phyloP scores from a whole-genome alignment of 108 stramenopile species.

The Thalassiosira profunda region DNA sequence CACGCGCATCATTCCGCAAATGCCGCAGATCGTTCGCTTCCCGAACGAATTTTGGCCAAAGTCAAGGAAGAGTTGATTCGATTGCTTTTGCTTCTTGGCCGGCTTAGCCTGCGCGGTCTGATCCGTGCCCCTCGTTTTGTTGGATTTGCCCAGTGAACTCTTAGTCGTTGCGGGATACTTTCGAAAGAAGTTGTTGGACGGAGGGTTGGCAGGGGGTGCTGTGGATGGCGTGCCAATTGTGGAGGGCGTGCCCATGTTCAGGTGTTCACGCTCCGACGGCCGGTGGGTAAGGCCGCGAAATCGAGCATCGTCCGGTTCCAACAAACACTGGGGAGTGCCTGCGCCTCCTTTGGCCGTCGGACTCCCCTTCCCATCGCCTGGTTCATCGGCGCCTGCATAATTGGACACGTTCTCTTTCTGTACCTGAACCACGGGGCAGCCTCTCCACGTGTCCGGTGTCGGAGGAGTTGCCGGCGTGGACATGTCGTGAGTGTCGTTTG shows the following conservation, averaged over 20 bases:
- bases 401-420: too few relatives aligned
- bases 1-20: constrained; percentile 78
- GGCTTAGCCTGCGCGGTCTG: constrained; percentile 13
- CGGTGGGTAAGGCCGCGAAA: constrained; percentile 55
- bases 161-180: constrained; percentile 12
- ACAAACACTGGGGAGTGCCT: not conserved
- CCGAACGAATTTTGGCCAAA: constrained; percentile 81
- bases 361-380: not conserved
- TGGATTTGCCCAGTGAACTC: constrained; percentile 34
- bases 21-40: constrained; percentile 58
- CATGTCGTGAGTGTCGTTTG: constrained; percentile 2
- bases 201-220: not conserved
- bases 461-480: constrained; percentile 3
- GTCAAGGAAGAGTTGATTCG: constrained; percentile 77
- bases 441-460: constrained; percentile 11
- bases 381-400: too few relatives aligned
- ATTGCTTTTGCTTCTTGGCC: not conserved
- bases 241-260: not conserved
- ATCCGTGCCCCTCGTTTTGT: not conserved
- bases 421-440: not conserved
- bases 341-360: not conserved
- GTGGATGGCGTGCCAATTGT: constrained; percentile 19
- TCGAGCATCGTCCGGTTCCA: not conserved
- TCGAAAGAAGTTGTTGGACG: constrained; percentile 5
- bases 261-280: constrained; percentile 19